Percentiles rank a stretch among this genome's conserved stretches.
Evolutionary conservation across 139 green algal genomes (phyloP).

Genomic region (Haematococcus sp.): DNA sequence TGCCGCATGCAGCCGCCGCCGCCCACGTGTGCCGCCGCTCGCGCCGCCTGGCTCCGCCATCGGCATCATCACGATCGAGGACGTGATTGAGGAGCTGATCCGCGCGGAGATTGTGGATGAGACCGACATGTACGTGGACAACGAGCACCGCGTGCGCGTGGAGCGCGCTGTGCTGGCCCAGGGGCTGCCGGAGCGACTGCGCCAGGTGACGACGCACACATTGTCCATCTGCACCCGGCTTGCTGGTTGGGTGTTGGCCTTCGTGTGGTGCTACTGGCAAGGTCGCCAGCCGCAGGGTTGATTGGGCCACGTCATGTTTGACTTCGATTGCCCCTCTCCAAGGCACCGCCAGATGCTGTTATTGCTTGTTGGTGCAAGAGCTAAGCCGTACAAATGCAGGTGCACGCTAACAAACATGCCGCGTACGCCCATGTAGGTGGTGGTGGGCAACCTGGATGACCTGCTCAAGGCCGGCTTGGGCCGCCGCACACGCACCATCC

Average conservation of each 20-base stretch:
- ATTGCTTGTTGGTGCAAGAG: background rate
- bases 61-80: constrained; percentile 55
- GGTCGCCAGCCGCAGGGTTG: too few species aligned
- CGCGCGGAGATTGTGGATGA: constrained; percentile 30
- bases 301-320: too few species aligned
- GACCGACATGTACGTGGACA: constrained; percentile 44
- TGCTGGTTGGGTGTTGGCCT: too few species aligned
- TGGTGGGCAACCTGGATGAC: background rate
- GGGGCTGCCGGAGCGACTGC: constrained; percentile 15
- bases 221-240: too few species aligned
- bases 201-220: background rate
- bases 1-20: too few species aligned
- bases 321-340: too few species aligned
- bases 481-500: too few species aligned
- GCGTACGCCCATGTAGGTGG: too few species aligned
- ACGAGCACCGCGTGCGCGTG: constrained; percentile 26
- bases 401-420: too few species aligned
- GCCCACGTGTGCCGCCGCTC: background rate
- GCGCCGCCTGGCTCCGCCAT: constrained; percentile 19
- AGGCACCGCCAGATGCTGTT: too few species aligned
- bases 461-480: background rate
- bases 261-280: too few species aligned
- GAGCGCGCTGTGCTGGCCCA: constrained; percentile 24
- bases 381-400: too few species aligned
- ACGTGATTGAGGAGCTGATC: constrained; percentile 52